These are phyloP conservation scores for Fraxinus latifolia DNA, from an alignment of 305 asterid genomes.

Conservation along the genomic window DNA sequence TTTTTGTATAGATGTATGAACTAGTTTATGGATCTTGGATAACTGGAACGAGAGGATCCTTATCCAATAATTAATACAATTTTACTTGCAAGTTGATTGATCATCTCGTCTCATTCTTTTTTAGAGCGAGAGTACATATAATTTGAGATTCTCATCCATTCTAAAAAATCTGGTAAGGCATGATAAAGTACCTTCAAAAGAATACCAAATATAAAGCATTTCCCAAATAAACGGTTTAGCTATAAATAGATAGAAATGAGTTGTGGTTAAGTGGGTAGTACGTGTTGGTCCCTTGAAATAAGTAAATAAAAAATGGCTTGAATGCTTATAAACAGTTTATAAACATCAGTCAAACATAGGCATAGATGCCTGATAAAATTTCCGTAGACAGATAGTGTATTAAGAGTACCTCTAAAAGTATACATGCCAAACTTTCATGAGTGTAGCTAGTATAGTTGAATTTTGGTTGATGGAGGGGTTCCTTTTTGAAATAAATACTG, in stretches of 20 bases:
- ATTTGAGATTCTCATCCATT: neutral
- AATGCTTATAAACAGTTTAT: neutral
- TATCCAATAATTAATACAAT: neutral
- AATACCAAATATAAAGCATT: neutral
- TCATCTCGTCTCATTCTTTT: neutral
- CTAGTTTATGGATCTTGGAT: neutral
- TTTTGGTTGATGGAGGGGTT: neutral
- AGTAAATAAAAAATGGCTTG: neutral
- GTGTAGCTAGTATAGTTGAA: neutral
- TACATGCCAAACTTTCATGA: neutral
- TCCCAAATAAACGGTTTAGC: no score
- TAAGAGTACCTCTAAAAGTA: neutral
- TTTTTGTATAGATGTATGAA: neutral
- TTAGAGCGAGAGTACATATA: neutral
- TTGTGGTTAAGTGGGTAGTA: neutral
- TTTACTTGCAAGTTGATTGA: neutral
- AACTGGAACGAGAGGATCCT: neutral
- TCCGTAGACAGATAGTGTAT: neutral
- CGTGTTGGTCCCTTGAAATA: neutral
- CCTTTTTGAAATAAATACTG: neutral
- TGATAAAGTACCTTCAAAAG: neutral
- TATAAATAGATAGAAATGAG: neutral
- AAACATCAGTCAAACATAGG: neutral
- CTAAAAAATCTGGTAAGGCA: neutral
- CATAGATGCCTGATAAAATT: neutral